phyloP scores from a whole-genome alignment of 2,329 filamentous ascomycete genomes.

The Hypocreales sp. region DNA sequence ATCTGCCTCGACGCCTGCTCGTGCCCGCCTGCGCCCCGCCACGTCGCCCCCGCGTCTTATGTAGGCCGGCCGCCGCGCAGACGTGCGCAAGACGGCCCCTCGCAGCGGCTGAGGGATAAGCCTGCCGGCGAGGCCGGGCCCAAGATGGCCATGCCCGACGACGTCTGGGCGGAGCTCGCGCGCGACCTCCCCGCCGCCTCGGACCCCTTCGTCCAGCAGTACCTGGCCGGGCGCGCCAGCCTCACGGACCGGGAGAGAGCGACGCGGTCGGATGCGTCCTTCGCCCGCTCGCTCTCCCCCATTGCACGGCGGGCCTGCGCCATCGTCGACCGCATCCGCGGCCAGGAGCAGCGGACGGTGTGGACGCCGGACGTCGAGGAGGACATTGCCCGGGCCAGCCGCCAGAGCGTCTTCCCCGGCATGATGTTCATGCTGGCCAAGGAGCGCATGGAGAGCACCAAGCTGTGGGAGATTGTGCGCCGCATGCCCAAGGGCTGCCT shows the following conservation, averaged over 20 bases:
- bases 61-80: too few species aligned
- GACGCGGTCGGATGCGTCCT: conserved; percentile 58
- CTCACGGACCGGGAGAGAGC: conserved; percentile 71
- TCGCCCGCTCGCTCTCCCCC: conserved; percentile 61
- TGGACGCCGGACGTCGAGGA: conserved; percentile 68
- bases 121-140: too few species aligned
- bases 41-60: too few species aligned
- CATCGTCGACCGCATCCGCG: conserved; percentile 67
- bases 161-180: conserved; percentile 43
- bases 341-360: conserved; percentile 57
- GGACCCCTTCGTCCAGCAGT: conserved; percentile 72
- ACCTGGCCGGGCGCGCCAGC: conserved; percentile 57
- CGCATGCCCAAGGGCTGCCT: conserved; percentile 81
- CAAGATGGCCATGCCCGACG: conserved; percentile 28
- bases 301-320: conserved; percentile 62
- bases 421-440: conserved; percentile 91
- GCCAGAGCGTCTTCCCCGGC: conserved; percentile 60
- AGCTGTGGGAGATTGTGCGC: conserved; percentile 71
- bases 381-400: conserved; percentile 42
- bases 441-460: conserved; percentile 69
- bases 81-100: too few species aligned
- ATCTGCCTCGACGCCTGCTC: too few species aligned
- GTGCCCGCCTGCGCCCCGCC: too few species aligned
- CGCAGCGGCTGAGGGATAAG: too few species aligned
- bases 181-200: conserved; percentile 38